Base-by-base conservation (phyloP, 495 filamentous ascomycete genomes). In the Penicillium goetzii region DNA sequence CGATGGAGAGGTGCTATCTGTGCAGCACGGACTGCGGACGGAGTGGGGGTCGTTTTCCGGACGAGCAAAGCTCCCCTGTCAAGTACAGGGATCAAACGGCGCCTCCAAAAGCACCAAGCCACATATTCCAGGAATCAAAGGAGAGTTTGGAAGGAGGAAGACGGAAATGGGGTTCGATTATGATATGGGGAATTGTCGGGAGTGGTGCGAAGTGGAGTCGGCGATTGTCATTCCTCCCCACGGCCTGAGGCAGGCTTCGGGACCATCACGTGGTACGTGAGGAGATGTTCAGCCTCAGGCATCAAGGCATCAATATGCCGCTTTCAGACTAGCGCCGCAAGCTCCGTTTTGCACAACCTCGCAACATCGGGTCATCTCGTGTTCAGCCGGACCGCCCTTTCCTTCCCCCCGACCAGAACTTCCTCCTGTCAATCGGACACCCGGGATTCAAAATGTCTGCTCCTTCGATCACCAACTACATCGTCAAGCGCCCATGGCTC, bases 401-500 rank as follows among this genome's bases (percentile, higher is more conserved):
- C 69, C 70, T 68, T 61, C 65, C 59, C 60, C 65, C 36, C 55
- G 55, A 34, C 23, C 33, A 60, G 34, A 38, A n/a, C 59, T 54
- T 60, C 70, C 67, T 65, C 68, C 68, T 63, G 50, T 73, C 75
- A 72, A 74, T 76, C 76, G 76, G 69, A 70, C 74, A 67, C 56
- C 60, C 64, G 68, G 68, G 66, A 70, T 73, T 78, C 86, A 61
- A 74, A 72, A 93, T 95, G 90, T 86, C 89, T 76, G 82, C 85
- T 66, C 89, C 90, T 61, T 87, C 85, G 59, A 76, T 97, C 74
- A 80, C 89, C 65, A 86, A 78, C 63, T 91, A 84, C 78, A 85
- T 96, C 67, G 61, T 87, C 70, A 89, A 89, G 82, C 88, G 92
- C 70, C 93, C 92, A 61, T 97, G 90, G 92, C 86, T 97, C 69